Evolutionary conservation across 106 monocot genomes (phyloP), one percentile per base, ranked within the genome.

Genomic region (Ottelia alismoides): DNA sequence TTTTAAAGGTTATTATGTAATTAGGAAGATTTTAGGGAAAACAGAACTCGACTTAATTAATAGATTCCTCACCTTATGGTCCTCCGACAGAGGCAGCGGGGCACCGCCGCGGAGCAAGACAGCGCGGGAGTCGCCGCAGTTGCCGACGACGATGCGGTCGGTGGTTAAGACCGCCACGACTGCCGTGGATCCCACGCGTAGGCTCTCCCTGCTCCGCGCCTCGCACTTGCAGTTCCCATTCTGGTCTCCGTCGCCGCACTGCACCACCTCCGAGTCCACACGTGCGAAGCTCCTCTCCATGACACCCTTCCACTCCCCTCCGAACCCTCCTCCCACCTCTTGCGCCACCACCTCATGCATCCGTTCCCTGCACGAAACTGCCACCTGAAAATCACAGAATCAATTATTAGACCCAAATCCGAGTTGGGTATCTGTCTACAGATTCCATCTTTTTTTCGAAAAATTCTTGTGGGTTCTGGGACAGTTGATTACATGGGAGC

Each of bases 161-260:
- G 68, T 20, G 11, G 58, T 31, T 12, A 67, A 49, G 20, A 67
- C 58, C 25, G 67, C 78, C 30, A 79, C 85, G 18, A 86, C 85
- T 25, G 92, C 92, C 9, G 92, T 86, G 46, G 92, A 92, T 2
- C 92, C 92, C 5, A 79, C 94, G 56, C 81, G 75, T 63, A 84
- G 74, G 65, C 81, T 73, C 66, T 71, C 73, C 27, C 76, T 76
- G 2, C 49, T 57, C 66, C 76, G 81, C 20, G 78, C 31, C 71
- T 73, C 81, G 52, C 94, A 96, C 16, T 70, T 60, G 76, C 94
- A 96, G 50, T 27, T 63, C 1, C 49, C 65, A 20, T 32, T 50
- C 22, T 20, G 28, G 4, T 23, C 32, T 2, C 19, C 57, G 50
- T 51, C 65, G 43, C 22, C 10, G 11, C 57, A 32, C 2, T 22